These are phyloP conservation scores for Penstemon barbatus DNA, from an alignment of 257 asterid genomes.

Conservation along the genomic window DNA sequence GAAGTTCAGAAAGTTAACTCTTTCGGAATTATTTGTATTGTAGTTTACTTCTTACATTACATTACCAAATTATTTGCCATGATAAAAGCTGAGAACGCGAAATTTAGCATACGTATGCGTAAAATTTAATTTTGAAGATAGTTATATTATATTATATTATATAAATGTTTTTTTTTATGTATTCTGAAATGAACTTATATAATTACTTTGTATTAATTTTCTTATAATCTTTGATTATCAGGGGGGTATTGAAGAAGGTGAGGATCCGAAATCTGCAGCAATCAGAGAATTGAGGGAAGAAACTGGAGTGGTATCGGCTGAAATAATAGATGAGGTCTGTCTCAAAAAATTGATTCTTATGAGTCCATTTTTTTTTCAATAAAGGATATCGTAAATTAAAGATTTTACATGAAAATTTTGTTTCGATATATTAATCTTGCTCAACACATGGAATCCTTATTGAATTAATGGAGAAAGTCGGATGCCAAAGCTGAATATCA, in stretches of 20 bases:
- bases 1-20: neutral
- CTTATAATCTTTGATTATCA: slow-evolving; percentile 25
- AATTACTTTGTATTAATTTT: neutral
- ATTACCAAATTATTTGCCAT: slow-evolving; percentile 6
- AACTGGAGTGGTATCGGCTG: slow-evolving; percentile 90
- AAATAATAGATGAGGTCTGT: slow-evolving; percentile 83
- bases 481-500: too few species aligned
- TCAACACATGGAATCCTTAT: too few species aligned
- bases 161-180: too few species aligned
- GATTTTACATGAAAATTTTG: too few species aligned
- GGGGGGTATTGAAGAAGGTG: slow-evolving; percentile 98
- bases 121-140: too few species aligned
- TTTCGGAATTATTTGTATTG: neutral
- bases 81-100: slow-evolving; percentile 1
- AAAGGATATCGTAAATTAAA: too few species aligned
- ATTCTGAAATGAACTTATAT: slow-evolving; percentile 13
- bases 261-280: slow-evolving; percentile 93
- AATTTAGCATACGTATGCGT: neutral
- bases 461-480: too few species aligned
- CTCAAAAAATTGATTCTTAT: neutral
- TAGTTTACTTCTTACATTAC: neutral
- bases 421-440: too few species aligned
- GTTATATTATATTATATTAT: too few species aligned
- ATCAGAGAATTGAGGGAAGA: slow-evolving; percentile 87
- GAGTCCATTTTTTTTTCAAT: neutral